These are phyloP conservation scores for Atkinsonella texensis DNA, from an alignment of 2,329 filamentous ascomycete species.

Conservation along the genomic window DNA sequence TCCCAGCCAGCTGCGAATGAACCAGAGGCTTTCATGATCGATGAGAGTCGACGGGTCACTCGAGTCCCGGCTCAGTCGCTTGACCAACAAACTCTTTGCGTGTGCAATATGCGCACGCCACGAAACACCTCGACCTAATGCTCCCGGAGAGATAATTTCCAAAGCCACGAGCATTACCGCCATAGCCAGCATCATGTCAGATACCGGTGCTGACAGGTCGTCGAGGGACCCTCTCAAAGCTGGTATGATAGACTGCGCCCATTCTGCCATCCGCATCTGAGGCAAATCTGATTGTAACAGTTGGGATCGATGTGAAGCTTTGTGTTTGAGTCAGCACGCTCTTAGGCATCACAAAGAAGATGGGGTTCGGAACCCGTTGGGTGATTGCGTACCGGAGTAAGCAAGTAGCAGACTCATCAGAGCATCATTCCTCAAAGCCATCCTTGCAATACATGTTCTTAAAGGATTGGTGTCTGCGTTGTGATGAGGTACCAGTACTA, in stretches of 20 bases:
- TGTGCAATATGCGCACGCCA: slow-evolving; percentile 73
- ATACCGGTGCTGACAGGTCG: slow-evolving; percentile 48
- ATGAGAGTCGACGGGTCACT: background rate
- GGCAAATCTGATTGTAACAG: slow-evolving; percentile 65
- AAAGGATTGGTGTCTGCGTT: slow-evolving; percentile 41
- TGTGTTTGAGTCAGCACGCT: background rate
- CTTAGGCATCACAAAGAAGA: background rate
- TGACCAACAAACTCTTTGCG: slow-evolving; percentile 62
- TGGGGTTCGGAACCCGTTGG: background rate
- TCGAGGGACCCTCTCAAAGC: slow-evolving; percentile 55
- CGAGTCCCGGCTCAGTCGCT: slow-evolving; percentile 26
- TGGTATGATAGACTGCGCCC: slow-evolving; percentile 70
- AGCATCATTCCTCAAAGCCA: slow-evolving; percentile 58
- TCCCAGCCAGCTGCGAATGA: slow-evolving; percentile 71
- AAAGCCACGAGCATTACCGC: slow-evolving; percentile 77
- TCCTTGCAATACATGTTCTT: slow-evolving; percentile 36
- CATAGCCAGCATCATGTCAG: slow-evolving; percentile 63
- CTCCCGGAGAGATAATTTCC: slow-evolving; percentile 71
- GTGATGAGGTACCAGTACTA: slow-evolving; percentile 37
- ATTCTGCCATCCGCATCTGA: slow-evolving; percentile 63
- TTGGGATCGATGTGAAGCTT: slow-evolving; percentile 66
- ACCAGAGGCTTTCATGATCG: slow-evolving; percentile 49
- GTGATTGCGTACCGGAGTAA: slow-evolving; percentile 44
- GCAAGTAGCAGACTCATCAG: slow-evolving; percentile 67
- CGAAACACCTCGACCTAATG: slow-evolving; percentile 66